Base-by-base conservation (phyloP, 176 grass and related monocot species). In the Otatea glauca region DNA sequence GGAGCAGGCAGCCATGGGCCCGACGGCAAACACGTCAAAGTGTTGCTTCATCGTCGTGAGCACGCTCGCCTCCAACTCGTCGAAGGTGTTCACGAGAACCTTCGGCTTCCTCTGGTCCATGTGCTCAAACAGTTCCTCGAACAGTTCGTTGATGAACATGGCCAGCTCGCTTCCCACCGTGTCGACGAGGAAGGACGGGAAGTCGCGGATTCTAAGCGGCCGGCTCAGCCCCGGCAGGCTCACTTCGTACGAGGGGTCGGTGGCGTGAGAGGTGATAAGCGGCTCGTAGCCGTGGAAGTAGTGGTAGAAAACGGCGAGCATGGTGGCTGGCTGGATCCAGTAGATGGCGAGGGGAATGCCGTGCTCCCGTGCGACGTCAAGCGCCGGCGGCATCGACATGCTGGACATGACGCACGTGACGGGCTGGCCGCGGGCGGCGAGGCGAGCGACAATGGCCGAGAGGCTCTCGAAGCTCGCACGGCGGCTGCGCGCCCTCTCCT, bases 241-340 rank as follows among this genome's bases (percentile, higher is more conserved):
- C 24, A 89, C 43, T 47, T 84, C 51, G 32, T 48, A 44, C 13
- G 44, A 15, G 5, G 50, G 48, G 20, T 68, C 75, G 44, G 18
- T 0, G 3, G 21, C 70, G 29, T 84, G 69, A 18, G 62, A 35
- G 11, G 16, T 11, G 64, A 92, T 29, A 43, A 89, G 53, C 24
- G 76, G 17, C 7, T 23, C 38, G 44, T 84, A 70, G 18, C 87
- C 83, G 11, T 92, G 91, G 84, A 89, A 92, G 25, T 83, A 89
- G 79, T 89, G 87, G 78, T 90, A 89, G 71, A 63, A 76, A 21
- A 70, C 51, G 13, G 72, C 63, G 32, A 88, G 72, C 16, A 64
- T 38, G 15, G 80, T 88, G 8, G 81, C 86, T 32, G 65, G 72
- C 32, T 92, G 91, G 69, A 90, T 87, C 91, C 90, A 92, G 9